Percentiles rank a stretch among this genome's conserved stretches.
phyloP scores from a whole-genome alignment of 1,139 yeast genomes.

The Arxiozyma bovina region DNA sequence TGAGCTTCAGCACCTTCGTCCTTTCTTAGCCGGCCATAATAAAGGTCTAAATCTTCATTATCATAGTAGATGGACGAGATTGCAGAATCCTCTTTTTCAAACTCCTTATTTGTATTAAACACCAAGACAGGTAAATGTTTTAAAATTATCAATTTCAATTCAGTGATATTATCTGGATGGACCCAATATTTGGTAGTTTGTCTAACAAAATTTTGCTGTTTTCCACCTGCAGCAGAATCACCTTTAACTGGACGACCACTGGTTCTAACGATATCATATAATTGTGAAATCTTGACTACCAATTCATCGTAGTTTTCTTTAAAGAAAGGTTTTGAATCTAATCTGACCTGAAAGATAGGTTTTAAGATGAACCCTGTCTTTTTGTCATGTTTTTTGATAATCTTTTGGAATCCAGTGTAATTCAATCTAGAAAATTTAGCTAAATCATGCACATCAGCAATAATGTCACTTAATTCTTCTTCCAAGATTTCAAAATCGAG shows the following conservation, averaged over 20 bases:
- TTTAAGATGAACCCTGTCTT: constrained; percentile 72
- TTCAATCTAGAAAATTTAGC: constrained; percentile 88
- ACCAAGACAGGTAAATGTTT: constrained; percentile 95
- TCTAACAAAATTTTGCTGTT: constrained; percentile 94
- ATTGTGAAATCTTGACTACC: constrained; percentile 79
- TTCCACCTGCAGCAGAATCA: constrained; percentile 93
- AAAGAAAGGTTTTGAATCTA: constrained; percentile 89
- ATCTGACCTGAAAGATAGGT: constrained; percentile 87
- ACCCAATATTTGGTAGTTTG: constrained; percentile 99
- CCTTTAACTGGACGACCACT: constrained; percentile 92
- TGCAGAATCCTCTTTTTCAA: constrained; percentile 88
- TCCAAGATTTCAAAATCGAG: constrained; percentile 87
- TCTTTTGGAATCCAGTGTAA: constrained; percentile 93
- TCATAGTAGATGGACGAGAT: constrained; percentile 95
- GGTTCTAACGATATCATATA: constrained; percentile 88
- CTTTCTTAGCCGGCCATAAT: constrained; percentile 87
- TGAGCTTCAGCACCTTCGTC: constrained; percentile 99
- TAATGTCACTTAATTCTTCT: constrained; percentile 83
- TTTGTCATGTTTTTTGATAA: constrained; percentile 92
- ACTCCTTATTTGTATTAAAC: constrained; percentile 91
- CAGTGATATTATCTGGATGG: constrained; percentile 98
- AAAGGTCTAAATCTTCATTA: constrained; percentile 77
- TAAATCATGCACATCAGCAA: constrained; percentile 94
- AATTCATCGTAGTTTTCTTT: constrained; percentile 86
- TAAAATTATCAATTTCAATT: constrained; percentile 79